A percentile compares a stretch with the other conserved stretches of the same genome.
Conservation (phyloP, 2,329 filamentous ascomycete genomes). For the Penicillium sumatraense region DNA sequence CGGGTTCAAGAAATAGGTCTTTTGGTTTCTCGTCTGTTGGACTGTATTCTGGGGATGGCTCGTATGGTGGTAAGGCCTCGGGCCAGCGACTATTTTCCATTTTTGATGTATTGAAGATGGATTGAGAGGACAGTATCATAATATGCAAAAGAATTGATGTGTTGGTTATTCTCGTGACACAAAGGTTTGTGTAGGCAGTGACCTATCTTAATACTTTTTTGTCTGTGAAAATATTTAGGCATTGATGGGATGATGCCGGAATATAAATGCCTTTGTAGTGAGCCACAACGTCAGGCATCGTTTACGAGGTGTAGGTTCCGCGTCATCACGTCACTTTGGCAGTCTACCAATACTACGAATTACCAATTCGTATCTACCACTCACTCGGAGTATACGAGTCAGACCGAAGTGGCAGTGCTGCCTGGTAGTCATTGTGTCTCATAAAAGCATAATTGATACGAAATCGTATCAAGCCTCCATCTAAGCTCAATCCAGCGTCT, state of each 20-base stretch:
- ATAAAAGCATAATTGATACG: not conserved
- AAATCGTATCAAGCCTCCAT: not conserved
- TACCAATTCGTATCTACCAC: too few species aligned
- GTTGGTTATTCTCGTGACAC: not conserved
- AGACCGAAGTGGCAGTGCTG: not conserved
- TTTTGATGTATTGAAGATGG: not conserved
- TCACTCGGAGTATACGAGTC: not conserved
- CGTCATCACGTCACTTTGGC: not conserved
- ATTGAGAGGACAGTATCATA: not conserved
- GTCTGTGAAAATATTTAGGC: not conserved
- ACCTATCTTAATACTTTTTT: too few species aligned
- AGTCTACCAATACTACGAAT: not conserved
- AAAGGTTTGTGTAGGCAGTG: not conserved
- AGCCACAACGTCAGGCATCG: not conserved
- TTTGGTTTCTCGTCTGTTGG: slow-evolving; percentile 6
- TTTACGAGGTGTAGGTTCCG: too few species aligned
- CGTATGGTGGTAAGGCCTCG: slow-evolving; percentile 14
- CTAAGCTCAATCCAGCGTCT: not conserved
- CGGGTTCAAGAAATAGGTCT: slow-evolving; percentile 14
- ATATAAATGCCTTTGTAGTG: not conserved
- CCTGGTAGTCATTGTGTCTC: slow-evolving; percentile 11
- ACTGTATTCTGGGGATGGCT: not conserved
- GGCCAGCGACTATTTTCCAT: not conserved
- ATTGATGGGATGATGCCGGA: not conserved
- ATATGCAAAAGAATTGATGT: not conserved